Evolutionary conservation across 164 flowering plant genomes (phyloP), one percentile per base, ranked within the genome.

Genomic region (Liquidambar formosana): DNA sequence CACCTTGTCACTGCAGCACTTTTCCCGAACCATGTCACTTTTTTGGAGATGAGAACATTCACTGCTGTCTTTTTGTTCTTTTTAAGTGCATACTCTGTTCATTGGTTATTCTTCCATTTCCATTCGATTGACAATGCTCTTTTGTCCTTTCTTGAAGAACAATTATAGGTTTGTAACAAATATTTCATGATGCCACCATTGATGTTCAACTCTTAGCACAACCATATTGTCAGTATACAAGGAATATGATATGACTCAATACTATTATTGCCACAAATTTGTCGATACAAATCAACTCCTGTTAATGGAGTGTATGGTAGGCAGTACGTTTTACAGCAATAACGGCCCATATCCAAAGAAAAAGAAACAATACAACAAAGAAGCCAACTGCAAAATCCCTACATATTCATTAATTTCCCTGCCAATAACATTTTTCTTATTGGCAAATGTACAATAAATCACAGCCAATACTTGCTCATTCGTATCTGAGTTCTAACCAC

Each of bases 401-500:
- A 22, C 23, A 54, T 13, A 54, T 54, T 54, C 57, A 54, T 54
- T 22, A 54, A 10, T 19, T 19, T 19, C 1, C 23, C 57, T 19
- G 57, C 57, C 26, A 8, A 22, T 22, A 54, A 33, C 6, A 33
- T 33, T 19, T 54, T 19, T 3, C n/a, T 22, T 54, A 6, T 19
- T 54, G 57, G 57, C 26, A 54, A 19, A n/a, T 54, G 22, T 25
- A 54, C 10, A 54, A 5, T 19, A 54, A 19, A 5, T 54, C 23
- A 19, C 8, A 19, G 23, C 53, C 19, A 16, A 49, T 16, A 49
- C 33, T 21, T 12, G 46, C 58, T 59, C 28, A 18, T 59, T 28
- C 8, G 21, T 33, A 59, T 28, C 19, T 28, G 45, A 41, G 10
- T 45, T 59, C 63, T 72, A 70, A 52, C 66, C 72, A 72, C n/a